Base-by-base conservation (phyloP, 139 green algal species). In the Coelastrella sp. region DNA sequence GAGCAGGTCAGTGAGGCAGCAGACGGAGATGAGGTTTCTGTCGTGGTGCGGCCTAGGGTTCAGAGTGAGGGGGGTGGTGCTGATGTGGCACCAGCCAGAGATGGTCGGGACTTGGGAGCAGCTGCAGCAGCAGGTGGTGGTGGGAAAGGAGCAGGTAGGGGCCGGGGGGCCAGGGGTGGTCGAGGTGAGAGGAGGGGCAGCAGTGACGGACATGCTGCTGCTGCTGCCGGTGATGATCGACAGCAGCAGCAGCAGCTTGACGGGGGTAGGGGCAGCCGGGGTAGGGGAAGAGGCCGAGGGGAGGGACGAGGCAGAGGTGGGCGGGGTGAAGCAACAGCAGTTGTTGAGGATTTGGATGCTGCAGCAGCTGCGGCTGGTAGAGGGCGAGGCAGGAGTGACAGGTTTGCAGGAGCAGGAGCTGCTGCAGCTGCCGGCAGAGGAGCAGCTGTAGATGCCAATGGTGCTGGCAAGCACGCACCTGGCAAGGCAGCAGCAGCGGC, bases 11-110 rank as follows among this genome's bases (percentile, higher is more conserved):
- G 49, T 84, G 78, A 60, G n/a, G 78, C 24, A 24, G 24, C 68
- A 24, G 81, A 86, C 22, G 74, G 81, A 25, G 81, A 86, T 59
- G 81, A 74, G 20, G 57, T 86, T 6, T 12, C 81, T 75, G 81
- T 86, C 8, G 59, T 60, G 14, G 59, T 86, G 59, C 59, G 59
- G n/a, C 81, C 81, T 12, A 58, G 81, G 10, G 57, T 85, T 7
- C 65, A 60, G 15, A n/a, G 6, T 19, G n/a, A 19, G 1, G 59
- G 25, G 22, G 25, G 76, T 9, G 35, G 35, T 60, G 35, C 35
- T 49, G 73, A 79, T n/a, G 73, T 22, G 25, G 73, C n/a, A 22
- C 73, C 73, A 17, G 25, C 73, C 25, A 7, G 79, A 6, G 79
- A 85, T 4, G 49, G 79, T 22, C 49, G 75, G 25, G 25, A 59